Conservation (phyloP, 495 filamentous ascomycete genomes). For the Penicillium bialowiezense region DNA sequence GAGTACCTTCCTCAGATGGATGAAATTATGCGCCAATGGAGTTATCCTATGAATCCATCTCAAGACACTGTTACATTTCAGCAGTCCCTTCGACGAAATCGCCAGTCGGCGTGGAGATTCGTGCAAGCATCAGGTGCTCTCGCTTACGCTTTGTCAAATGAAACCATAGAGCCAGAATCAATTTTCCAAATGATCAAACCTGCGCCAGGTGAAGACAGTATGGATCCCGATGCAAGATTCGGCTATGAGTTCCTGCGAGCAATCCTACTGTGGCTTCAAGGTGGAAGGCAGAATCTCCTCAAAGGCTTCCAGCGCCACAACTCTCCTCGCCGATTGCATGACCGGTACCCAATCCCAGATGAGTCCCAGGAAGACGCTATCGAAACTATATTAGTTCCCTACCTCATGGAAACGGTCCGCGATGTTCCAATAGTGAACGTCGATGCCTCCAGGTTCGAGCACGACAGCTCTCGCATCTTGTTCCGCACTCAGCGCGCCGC, state of each 20-base stretch:
- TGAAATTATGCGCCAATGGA: conserved; percentile 53
- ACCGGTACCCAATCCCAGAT: conserved; percentile 51
- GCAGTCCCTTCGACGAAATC: conserved; percentile 54
- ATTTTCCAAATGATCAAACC: conserved; percentile 43
- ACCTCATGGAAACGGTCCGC: conserved; percentile 50
- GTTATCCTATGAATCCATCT: conserved; percentile 57
- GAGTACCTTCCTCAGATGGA: conserved; percentile 53
- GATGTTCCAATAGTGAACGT: conserved; percentile 52
- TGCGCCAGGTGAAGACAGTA: conserved; percentile 45
- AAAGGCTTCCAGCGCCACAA: conserved; percentile 51
- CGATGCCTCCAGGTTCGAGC: conserved; percentile 58
- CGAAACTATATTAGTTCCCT: conserved; percentile 56
- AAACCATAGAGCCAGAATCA: conserved; percentile 13
- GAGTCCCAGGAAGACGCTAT: conserved; percentile 51
- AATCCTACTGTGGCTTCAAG: conserved; percentile 60
- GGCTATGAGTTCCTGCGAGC: conserved; percentile 66
- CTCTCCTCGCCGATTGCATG: conserved; percentile 28
- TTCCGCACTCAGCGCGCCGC: conserved; percentile 56
- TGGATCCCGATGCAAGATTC: conserved; percentile 46
- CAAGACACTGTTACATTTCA: conserved; percentile 52
- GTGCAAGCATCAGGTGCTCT: conserved; percentile 67
- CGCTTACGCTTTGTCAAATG: conserved; percentile 51
- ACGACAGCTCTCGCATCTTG: conserved; percentile 48
- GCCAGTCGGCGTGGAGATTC: conserved; percentile 60
- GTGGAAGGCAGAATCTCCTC: conserved; percentile 50